A percentile compares a stretch with the other conserved stretches of the same genome.
phyloP scores from a whole-genome alignment of 2,329 filamentous ascomycete genomes.

The Trichoderma afroharzianum region DNA sequence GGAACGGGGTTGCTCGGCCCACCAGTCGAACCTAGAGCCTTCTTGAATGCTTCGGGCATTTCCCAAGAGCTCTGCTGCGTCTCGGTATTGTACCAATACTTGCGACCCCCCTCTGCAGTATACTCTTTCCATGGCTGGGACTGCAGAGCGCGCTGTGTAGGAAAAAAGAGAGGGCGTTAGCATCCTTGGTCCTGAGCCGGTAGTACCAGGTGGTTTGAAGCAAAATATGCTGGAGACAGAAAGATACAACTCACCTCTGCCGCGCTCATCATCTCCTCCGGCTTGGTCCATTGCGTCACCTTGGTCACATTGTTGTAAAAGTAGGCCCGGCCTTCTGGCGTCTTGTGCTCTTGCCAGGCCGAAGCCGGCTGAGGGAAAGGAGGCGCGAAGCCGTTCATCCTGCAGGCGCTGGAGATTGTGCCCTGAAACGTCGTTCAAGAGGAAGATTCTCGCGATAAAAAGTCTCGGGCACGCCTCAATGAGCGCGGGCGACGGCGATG shows the following conservation, averaged over 20 bases:
- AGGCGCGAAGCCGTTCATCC: constrained; percentile 58
- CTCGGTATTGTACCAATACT: constrained; percentile 94
- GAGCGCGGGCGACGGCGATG: constrained; percentile 3
- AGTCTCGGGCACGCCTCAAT: background rate
- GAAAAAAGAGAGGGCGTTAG: background rate
- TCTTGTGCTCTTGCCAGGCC: constrained; percentile 78
- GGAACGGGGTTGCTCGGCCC: constrained; percentile 41
- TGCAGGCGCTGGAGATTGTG: constrained; percentile 14
- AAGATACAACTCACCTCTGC: constrained; percentile 60
- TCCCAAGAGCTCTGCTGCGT: constrained; percentile 93
- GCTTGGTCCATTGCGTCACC: constrained; percentile 91
- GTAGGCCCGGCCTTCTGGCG: constrained; percentile 78
- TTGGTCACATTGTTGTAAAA: constrained; percentile 88
- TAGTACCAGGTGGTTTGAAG: too few relatives aligned
- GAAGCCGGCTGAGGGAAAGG: constrained; percentile 48
- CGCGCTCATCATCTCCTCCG: constrained; percentile 78
- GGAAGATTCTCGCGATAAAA: background rate
- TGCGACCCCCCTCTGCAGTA: constrained; percentile 76
- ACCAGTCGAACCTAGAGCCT: constrained; percentile 60
- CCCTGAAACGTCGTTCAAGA: background rate
- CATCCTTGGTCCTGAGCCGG: background rate
- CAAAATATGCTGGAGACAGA: background rate
- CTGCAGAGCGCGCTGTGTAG: constrained; percentile 71
- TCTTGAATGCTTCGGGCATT: constrained; percentile 80
- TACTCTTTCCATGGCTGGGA: constrained; percentile 93